Percentiles rank a stretch among this genome's conserved stretches.
Conservation (phyloP, 2,329 filamentous ascomycete species). For the Pseudocercospora eumusae region DNA sequence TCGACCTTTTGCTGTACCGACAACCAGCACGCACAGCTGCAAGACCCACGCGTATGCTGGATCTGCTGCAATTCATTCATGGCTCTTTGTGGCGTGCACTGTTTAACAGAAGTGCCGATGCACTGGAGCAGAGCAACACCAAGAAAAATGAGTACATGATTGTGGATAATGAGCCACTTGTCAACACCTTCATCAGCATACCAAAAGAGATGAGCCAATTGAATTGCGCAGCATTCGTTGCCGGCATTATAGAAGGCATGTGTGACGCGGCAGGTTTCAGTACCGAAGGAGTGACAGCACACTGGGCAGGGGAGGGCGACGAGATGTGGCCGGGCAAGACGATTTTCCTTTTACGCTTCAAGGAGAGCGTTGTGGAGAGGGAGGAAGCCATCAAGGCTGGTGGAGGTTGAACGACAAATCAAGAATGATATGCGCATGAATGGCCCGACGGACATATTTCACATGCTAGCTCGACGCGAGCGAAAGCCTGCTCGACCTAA, state of each 20-base stretch:
- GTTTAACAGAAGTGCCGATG: constrained; percentile 86
- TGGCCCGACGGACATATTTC: not conserved
- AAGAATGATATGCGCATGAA: not conserved
- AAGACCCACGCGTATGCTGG: constrained; percentile 83
- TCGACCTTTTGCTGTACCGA: constrained; percentile 91
- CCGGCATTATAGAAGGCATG: constrained; percentile 91
- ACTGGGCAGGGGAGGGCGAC: constrained; percentile 63
- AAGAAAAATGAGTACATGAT: constrained; percentile 98
- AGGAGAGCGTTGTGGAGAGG: constrained; percentile 84
- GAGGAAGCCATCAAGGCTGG: constrained; percentile 60
- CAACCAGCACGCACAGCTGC: constrained; percentile 65
- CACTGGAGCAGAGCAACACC: constrained; percentile 82
- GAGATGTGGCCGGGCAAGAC: constrained; percentile 93
- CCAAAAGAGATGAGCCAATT: constrained; percentile 94
- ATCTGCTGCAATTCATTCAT: constrained; percentile 93
- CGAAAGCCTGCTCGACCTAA: not conserved
- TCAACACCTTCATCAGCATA: constrained; percentile 90
- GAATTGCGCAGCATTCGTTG: constrained; percentile 94
- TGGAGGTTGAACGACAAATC: constrained; percentile 28
- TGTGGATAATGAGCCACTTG: constrained; percentile 93
- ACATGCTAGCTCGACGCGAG: not conserved
- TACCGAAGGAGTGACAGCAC: constrained; percentile 79
- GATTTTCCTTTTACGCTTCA: constrained; percentile 92
- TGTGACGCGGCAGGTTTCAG: constrained; percentile 91
- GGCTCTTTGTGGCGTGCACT: constrained; percentile 89